Evolutionary conservation across 495 filamentous ascomycete genomes (phyloP).

Genomic region (Podospora anserina): DNA sequence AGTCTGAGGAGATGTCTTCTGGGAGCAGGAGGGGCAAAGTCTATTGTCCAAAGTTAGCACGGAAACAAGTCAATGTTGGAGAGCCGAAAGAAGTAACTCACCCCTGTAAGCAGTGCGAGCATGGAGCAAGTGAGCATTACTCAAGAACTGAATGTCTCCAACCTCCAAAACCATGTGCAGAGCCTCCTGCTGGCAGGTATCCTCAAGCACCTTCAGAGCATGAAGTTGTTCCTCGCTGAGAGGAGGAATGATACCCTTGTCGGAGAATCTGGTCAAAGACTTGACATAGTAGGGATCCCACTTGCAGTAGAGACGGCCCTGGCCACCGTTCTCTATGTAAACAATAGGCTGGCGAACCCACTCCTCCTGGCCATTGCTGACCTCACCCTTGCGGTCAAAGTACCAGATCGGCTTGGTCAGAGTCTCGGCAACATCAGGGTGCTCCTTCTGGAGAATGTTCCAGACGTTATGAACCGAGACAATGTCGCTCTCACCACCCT

Average conservation of each 20-base stretch:
- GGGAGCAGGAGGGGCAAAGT: conserved; percentile 58
- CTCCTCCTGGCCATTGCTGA: conserved; percentile 66
- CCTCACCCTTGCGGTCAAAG: conserved; percentile 91
- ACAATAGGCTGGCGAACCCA: conserved; percentile 72
- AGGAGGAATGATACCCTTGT: conserved; percentile 62
- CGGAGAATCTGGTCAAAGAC: conserved; percentile 63
- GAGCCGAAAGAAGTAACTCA: conserved; percentile 14
- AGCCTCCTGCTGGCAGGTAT: conserved; percentile 59
- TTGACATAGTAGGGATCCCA: conserved; percentile 80
- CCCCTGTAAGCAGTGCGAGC: conserved; percentile 62
- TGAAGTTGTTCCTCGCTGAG: conserved; percentile 61
- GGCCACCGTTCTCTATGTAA: conserved; percentile 59
- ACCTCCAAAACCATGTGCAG: conserved; percentile 77
- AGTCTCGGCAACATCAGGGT: conserved; percentile 73
- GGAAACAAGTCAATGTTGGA: not conserved
- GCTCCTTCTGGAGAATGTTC: conserved; percentile 70
- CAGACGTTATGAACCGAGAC: conserved; percentile 77
- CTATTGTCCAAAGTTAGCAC: conserved; percentile 32
- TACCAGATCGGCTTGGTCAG: conserved; percentile 82
- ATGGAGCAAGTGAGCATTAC: conserved; percentile 67
- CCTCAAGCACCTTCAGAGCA: conserved; percentile 63
- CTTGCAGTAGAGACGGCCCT: conserved; percentile 52
- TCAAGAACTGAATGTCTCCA: conserved; percentile 75
- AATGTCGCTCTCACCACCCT: conserved; percentile 83
- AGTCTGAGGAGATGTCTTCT: conserved; percentile 77